These are phyloP conservation scores for Naganishia albida DNA, from an alignment of 1,284 basidiomycete genomes.

Conservation along the genomic window DNA sequence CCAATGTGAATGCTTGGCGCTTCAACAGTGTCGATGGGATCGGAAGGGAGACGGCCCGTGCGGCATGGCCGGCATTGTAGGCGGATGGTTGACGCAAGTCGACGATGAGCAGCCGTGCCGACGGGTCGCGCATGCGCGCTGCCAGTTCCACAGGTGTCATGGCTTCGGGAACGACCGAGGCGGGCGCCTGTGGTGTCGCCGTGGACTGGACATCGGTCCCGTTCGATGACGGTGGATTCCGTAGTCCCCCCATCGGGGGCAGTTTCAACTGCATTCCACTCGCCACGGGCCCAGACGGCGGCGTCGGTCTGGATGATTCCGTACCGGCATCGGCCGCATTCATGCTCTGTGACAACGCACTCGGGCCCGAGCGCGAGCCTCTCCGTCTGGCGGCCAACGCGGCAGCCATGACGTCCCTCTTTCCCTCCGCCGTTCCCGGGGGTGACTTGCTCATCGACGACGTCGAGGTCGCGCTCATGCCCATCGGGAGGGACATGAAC, in stretches of 20 bases:
- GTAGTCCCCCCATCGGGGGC: not conserved
- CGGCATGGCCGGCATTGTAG: constrained; percentile 66
- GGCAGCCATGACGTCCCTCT: constrained; percentile 24
- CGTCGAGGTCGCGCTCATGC: not conserved
- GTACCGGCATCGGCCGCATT: not conserved
- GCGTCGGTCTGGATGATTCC: not conserved
- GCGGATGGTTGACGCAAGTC: constrained; percentile 85
- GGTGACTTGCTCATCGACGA: not conserved
- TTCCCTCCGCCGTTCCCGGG: not conserved
- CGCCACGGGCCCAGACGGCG: not conserved
- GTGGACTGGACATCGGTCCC: not conserved
- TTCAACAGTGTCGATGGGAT: constrained; percentile 93
- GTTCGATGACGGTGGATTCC: not conserved
- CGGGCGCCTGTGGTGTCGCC: constrained; percentile 30
- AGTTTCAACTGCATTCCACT: constrained; percentile 12
- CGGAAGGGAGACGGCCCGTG: constrained; percentile 77
- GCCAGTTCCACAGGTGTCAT: constrained; percentile 35
- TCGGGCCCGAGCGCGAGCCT: constrained; percentile 28
- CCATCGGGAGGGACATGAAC: constrained; percentile 13
- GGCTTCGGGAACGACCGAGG: constrained; percentile 35
- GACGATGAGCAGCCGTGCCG: constrained; percentile 61
- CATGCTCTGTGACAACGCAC: constrained; percentile 21
- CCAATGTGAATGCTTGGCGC: constrained; percentile 75
- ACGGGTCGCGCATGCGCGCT: constrained; percentile 31
- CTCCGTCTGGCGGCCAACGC: constrained; percentile 25